A percentile compares a stretch with the other conserved stretches of the same genome.
Evolutionary conservation across 306 rosid species (phyloP).

Genomic region (Fagus crenata): DNA sequence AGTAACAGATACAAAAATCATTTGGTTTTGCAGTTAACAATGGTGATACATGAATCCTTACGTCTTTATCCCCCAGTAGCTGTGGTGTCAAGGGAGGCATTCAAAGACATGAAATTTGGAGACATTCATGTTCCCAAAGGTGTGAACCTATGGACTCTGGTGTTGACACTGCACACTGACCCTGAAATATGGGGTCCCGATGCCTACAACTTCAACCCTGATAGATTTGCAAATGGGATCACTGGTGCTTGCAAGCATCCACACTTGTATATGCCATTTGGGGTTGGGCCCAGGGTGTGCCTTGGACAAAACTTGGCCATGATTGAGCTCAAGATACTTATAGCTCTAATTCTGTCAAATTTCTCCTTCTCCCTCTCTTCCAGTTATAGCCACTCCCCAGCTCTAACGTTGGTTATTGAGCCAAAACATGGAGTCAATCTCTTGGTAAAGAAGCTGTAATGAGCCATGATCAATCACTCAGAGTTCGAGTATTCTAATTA

Average conservation of each 20-base stretch:
- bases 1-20: neutral
- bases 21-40: constrained; percentile 25
- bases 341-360: constrained; percentile 40
- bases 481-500: too few species aligned
- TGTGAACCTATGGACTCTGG: constrained; percentile 16
- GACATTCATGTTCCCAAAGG: constrained; percentile 27
- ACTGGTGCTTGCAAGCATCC: constrained; percentile 34
- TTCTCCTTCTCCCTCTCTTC: constrained; percentile 44
- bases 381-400: constrained; percentile 35
- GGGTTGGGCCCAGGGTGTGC: constrained; percentile 38
- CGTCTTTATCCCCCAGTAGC: constrained; percentile 34
- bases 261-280: constrained; percentile 42
- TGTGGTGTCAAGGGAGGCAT: constrained; percentile 23
- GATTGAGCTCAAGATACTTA: constrained; percentile 35
- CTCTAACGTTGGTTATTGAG: constrained; percentile 27
- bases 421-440: constrained; percentile 44
- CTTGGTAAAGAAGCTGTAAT: constrained; percentile 33
- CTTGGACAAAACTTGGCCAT: constrained; percentile 41
- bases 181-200: constrained; percentile 32
- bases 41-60: constrained; percentile 35
- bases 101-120: constrained; percentile 31
- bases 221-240: constrained; percentile 37
- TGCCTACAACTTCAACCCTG: constrained; percentile 31
- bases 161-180: constrained; percentile 19
- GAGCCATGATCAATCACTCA: too few species aligned